Evolutionary conservation across 768 basidiomycete genomes (phyloP).

Genomic region (Leccinellum albellum): DNA sequence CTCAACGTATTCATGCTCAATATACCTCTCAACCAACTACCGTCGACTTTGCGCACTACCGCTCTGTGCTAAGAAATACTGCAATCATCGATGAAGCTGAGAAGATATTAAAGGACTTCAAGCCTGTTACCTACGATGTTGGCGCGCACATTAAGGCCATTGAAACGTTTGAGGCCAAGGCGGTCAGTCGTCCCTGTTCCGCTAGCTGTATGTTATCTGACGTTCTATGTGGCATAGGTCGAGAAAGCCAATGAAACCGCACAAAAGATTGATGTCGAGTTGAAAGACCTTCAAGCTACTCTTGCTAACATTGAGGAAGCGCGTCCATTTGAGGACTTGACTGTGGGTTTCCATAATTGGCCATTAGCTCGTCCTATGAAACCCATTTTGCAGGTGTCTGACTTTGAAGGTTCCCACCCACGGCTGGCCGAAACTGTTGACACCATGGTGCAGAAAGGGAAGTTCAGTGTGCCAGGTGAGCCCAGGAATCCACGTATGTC

Average conservation of each 20-base stretch:
- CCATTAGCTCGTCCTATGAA: neutral
- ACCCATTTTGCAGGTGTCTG: conserved; percentile 59
- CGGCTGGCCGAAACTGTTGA: conserved; percentile 88
- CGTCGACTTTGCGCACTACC: conserved; percentile 90
- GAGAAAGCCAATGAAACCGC: conserved; percentile 87
- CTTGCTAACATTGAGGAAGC: conserved; percentile 97
- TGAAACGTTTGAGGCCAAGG: conserved; percentile 94
- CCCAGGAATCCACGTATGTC: neutral
- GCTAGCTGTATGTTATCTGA: conserved; percentile 3
- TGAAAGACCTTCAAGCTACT: conserved; percentile 87
- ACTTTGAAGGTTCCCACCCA: conserved; percentile 90
- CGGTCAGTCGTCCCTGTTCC: conserved; percentile 52
- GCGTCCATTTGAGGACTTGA: conserved; percentile 95
- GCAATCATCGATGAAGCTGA: conserved; percentile 89
- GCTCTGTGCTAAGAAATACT: conserved; percentile 87
- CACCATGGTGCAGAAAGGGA: conserved; percentile 95
- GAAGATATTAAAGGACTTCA: conserved; percentile 83
- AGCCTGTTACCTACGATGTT: conserved; percentile 93
- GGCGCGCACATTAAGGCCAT: conserved; percentile 88
- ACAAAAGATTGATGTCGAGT: conserved; percentile 84
- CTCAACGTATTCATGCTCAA: conserved; percentile 66
- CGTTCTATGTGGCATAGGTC: conserved; percentile 48
- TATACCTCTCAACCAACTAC: conserved; percentile 71
- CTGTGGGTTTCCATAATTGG: conserved; percentile 49
- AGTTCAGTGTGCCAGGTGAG: conserved; percentile 94